Evolutionary conservation across 495 filamentous ascomycete species (phyloP), one percentile per base, ranked within the genome.

Genomic region (Aspergillus nanangensis): DNA sequence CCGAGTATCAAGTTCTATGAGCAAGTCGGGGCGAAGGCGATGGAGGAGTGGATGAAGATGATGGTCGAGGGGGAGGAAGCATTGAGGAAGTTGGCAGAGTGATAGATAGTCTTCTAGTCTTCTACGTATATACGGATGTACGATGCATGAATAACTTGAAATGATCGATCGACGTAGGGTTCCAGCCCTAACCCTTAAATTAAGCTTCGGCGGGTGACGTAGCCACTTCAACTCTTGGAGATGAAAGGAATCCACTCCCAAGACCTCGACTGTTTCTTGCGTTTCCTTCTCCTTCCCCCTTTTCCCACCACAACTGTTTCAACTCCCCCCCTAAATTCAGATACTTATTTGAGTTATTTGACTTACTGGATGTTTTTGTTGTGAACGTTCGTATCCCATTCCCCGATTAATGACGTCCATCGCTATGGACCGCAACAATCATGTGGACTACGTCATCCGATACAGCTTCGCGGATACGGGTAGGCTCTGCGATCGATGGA

Each of bases 11-110:
- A 82, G 57, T 96, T 98, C 59, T 97, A 98, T 61, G 63, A 74
- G 50, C 57, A 77, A 50, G 73, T 95, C 46, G 92, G 93, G 4
- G 93, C 92, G n/a, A 77, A 68, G 57, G 69, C 69, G 54, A 84
- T 90, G 86, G 78, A 77, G 44, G 91, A 93, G 59, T 97, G 93
- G 93, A 80, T 88, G 54, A 82, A 83, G 50, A 91, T 96, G 87
- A 85, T 92, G 62, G 80, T 96, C 13, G 88, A 93, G 49, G 83
- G 83, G 24, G 77, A 86, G 37, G n/a, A n/a, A n/a, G 82, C 66
- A 17, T 68, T 95, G 71, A 63, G 52, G 14, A 78, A 78, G 61
- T 62, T 95, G 69, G 69, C 71, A 2, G 61, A 56, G 53, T 56
- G 49, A 34, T 62, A 37, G 46, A 11, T 41, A 14, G 15, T 36